Percentiles rank a stretch among this genome's conserved stretches.
phyloP scores from a whole-genome alignment of 768 basidiomycete species.

The Hygrophorus pudorinus region DNA sequence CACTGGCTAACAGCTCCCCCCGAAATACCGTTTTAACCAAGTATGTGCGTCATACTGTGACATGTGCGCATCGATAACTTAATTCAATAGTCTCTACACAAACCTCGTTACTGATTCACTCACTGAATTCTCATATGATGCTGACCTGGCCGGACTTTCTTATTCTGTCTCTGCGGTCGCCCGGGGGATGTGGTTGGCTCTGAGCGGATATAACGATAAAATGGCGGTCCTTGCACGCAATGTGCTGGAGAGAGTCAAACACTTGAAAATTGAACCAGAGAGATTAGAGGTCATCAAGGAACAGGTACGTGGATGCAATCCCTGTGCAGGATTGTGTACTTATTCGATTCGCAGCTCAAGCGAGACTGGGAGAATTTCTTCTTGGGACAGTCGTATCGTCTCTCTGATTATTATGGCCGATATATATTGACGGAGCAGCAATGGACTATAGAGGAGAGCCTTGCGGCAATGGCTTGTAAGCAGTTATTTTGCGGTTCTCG shows the following conservation, averaged over 20 bases:
- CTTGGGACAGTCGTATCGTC: conserved; percentile 70
- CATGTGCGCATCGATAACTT: conserved; percentile 1
- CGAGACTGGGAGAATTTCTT: conserved; percentile 82
- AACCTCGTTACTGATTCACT: conserved; percentile 85
- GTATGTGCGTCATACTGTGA: conserved; percentile 24
- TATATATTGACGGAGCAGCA: conserved; percentile 62
- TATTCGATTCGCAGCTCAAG: conserved; percentile 39
- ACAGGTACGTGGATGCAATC: conserved; percentile 38
- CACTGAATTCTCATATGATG: conserved; percentile 87
- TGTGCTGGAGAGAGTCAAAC: conserved; percentile 60
- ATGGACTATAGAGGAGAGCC: conserved; percentile 71
- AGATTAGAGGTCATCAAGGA: conserved; percentile 79
- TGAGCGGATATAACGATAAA: conserved; percentile 92
- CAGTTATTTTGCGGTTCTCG: conserved; percentile 5
- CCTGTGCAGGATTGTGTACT: background rate
- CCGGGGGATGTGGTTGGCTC: conserved; percentile 56
- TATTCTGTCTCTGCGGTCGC: conserved; percentile 58
- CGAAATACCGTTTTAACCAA: conserved; percentile 65
- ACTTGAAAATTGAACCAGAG: conserved; percentile 53
- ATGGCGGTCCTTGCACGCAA: conserved; percentile 61
- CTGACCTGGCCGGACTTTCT: conserved; percentile 79
- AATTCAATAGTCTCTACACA: conserved; percentile 50
- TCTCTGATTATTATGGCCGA: conserved; percentile 68
- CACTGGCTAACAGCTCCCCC: conserved; percentile 50
- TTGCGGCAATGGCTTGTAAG: conserved; percentile 69